Conservation (phyloP, 345 rosid species). For the Populus nigra region DNA sequence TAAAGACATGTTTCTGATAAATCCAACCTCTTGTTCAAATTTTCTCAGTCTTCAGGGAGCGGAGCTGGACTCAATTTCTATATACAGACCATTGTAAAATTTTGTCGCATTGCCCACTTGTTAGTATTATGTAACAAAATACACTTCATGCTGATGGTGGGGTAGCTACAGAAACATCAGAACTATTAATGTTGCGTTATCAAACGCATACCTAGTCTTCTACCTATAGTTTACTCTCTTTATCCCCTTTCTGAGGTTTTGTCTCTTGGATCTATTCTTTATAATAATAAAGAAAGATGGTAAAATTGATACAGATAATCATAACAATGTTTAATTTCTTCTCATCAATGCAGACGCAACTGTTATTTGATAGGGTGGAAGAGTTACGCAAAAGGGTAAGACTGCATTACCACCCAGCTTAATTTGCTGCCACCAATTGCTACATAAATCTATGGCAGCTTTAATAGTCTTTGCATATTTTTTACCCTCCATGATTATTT, state of each 20-base stretch:
- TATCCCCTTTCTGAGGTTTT: not conserved
- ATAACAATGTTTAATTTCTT: not conserved
- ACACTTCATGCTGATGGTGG: no score
- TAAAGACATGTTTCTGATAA: no score
- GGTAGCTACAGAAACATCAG: no score
- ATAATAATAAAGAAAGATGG: not conserved
- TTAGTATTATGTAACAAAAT: not conserved
- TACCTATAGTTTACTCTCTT: not conserved
- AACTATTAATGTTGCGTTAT: no score
- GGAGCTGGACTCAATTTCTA: no score
- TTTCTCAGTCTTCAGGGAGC: no score
- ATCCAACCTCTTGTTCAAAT: no score
- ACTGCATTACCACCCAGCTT: not conserved
- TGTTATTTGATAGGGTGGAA: conserved; percentile 28
- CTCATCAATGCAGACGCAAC: conserved; percentile 23
- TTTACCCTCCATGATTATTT: no score
- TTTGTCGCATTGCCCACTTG: not conserved
- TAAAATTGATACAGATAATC: not conserved
- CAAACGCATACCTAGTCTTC: not conserved
- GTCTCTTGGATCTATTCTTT: not conserved
- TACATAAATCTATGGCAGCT: not conserved
- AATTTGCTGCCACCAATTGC: not conserved
- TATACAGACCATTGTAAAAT: not conserved
- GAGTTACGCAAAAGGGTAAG: conserved; percentile 29
- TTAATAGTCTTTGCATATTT: no score